phyloP scores from a whole-genome alignment of 2,329 filamentous ascomycete genomes.

The Claviceps pazoutovae region DNA sequence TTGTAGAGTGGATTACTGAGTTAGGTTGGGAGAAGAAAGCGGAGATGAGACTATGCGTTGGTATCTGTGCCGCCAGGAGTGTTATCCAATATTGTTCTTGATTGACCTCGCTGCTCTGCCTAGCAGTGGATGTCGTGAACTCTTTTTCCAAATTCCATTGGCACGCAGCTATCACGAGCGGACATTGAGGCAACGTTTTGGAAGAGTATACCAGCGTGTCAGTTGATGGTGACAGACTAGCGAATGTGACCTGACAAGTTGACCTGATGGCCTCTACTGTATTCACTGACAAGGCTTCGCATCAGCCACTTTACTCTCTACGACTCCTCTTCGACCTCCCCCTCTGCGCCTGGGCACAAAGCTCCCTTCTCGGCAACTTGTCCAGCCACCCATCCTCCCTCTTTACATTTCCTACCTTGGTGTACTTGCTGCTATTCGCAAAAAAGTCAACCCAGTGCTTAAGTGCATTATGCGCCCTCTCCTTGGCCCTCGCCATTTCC shows the following conservation, averaged over 20 bases:
- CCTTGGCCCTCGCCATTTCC: constrained; percentile 51
- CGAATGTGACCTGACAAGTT: too few species aligned
- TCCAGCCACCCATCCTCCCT: constrained; percentile 47
- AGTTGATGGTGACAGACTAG: too few species aligned
- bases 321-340: constrained; percentile 35
- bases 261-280: too few species aligned
- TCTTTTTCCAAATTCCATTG: too few species aligned
- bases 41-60: not conserved
- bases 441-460: constrained; percentile 80
- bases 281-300: not conserved
- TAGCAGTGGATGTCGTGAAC: too few species aligned
- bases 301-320: not conserved
- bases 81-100: constrained; percentile 1
- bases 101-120: not conserved
- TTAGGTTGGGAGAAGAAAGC: not conserved
- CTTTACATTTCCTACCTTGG: constrained; percentile 61
- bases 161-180: too few species aligned
- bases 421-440: constrained; percentile 64
- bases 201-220: too few species aligned
- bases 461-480: constrained; percentile 52
- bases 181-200: too few species aligned
- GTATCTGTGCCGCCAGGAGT: not conserved
- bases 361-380: constrained; percentile 42
- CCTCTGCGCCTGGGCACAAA: constrained; percentile 60
- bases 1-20: constrained; percentile 11